Evolutionary conservation across 306 rosid genomes (phyloP).

Genomic region (Arachis hypogaea): DNA sequence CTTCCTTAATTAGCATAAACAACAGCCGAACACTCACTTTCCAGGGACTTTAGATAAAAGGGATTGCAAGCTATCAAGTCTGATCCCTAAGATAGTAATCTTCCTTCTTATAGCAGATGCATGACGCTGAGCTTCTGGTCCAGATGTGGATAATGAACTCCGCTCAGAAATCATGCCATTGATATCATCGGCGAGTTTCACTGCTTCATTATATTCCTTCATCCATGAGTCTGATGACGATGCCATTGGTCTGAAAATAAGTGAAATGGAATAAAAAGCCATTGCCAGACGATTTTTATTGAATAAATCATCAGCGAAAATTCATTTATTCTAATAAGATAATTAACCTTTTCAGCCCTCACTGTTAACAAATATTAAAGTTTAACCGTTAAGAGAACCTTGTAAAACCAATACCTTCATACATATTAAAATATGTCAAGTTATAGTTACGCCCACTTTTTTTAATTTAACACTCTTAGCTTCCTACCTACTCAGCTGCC

Average conservation of each 20-base stretch:
- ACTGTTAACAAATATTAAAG: not conserved
- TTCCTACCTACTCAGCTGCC: not conserved
- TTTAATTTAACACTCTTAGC: not conserved
- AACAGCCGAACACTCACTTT: constrained; percentile 62
- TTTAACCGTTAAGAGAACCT: not conserved
- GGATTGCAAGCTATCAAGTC: constrained; percentile 93
- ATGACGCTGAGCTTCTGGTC: constrained; percentile 93
- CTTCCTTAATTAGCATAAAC: constrained; percentile 20
- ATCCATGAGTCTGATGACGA: constrained; percentile 91
- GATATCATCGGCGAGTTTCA: constrained; percentile 88
- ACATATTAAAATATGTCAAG: not conserved
- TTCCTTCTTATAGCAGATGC: constrained; percentile 93
- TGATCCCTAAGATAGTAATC: constrained; percentile 90
- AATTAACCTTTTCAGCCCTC: constrained; percentile 18
- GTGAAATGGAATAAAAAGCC: not conserved
- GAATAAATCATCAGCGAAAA: constrained; percentile 18
- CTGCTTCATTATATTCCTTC: constrained; percentile 92
- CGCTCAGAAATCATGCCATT: constrained; percentile 87
- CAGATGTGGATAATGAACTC: constrained; percentile 67
- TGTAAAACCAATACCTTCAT: constrained; percentile 6
- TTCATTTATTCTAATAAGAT: constrained; percentile 1
- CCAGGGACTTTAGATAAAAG: constrained; percentile 78
- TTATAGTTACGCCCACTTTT: not conserved
- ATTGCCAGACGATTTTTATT: constrained; percentile 5
- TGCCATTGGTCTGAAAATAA: constrained; percentile 67